Conservation (phyloP, 2,329 filamentous ascomycete species). For the Exserohilum rostratum region DNA sequence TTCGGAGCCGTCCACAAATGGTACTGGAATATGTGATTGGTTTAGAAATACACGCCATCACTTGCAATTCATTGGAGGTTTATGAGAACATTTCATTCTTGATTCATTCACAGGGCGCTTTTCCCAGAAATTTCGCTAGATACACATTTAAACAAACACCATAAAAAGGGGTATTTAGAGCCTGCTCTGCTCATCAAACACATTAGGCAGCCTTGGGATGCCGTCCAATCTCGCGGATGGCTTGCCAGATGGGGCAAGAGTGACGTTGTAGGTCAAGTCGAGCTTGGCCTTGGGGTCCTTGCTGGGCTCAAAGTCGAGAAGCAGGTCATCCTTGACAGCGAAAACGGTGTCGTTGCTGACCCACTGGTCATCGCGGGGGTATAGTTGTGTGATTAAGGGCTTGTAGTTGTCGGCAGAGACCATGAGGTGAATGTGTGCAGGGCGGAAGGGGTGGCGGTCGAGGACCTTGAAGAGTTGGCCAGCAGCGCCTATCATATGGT, state of each 20-base stretch:
- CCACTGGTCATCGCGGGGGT: slow-evolving; percentile 64
- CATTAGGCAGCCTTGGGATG: slow-evolving; percentile 40
- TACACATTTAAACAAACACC: slow-evolving; percentile 17
- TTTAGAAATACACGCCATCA: neutral
- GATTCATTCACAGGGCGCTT: neutral
- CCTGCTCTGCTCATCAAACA: slow-evolving; percentile 31
- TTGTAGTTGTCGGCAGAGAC: slow-evolving; percentile 61
- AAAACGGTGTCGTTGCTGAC: slow-evolving; percentile 65
- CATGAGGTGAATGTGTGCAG: slow-evolving; percentile 67
- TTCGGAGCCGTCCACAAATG: neutral
- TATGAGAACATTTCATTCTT: neutral
- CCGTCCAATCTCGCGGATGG: slow-evolving; percentile 41
- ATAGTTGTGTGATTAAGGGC: slow-evolving; percentile 64
- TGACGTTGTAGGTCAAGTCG: slow-evolving; percentile 68
- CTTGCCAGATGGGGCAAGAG: slow-evolving; percentile 53
- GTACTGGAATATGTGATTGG: neutral
- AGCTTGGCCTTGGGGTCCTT: slow-evolving; percentile 60
- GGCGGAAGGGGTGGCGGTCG: slow-evolving; percentile 65
- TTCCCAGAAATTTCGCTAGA: slow-evolving; percentile 16
- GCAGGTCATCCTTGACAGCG: slow-evolving; percentile 66
- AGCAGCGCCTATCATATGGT: slow-evolving; percentile 51
- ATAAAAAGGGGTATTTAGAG: slow-evolving; percentile 26
- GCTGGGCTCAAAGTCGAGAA: slow-evolving; percentile 63
- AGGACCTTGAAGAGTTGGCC: slow-evolving; percentile 60
- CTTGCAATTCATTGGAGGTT: no score